These are phyloP conservation scores for Claviceps digitariae DNA, from an alignment of 2,329 filamentous ascomycete species.

Conservation along the genomic window DNA sequence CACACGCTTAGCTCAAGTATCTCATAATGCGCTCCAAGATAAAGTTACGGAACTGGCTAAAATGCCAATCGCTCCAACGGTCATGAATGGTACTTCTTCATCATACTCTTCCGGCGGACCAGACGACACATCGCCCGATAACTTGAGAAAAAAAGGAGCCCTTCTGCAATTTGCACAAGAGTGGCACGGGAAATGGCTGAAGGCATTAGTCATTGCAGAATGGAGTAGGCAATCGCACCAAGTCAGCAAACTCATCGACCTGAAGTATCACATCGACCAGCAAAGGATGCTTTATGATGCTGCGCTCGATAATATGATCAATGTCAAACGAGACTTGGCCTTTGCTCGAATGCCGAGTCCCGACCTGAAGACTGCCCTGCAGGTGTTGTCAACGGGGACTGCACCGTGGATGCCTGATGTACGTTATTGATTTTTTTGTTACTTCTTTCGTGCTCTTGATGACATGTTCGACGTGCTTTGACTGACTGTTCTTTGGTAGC, in stretches of 20 bases:
- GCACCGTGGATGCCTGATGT: conserved; percentile 70
- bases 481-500: conserved; percentile 30
- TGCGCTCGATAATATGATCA: conserved; percentile 49
- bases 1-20: conserved; percentile 66
- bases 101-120: conserved; percentile 16
- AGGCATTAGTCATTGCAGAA: conserved; percentile 76
- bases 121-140: conserved; percentile 49
- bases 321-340: conserved; percentile 60
- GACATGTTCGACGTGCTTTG: neutral
- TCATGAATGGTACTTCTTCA: conserved; percentile 36
- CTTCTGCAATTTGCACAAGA: conserved; percentile 68
- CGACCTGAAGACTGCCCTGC: conserved; percentile 78
- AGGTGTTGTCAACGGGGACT: conserved; percentile 67
- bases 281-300: conserved; percentile 47
- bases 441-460: neutral
- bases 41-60: conserved; percentile 57
- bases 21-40: conserved; percentile 63
- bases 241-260: conserved; percentile 78
- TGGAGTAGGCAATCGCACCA: conserved; percentile 73
- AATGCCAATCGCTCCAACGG: conserved; percentile 41
- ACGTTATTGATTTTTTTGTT: conserved; percentile 16
- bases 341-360: conserved; percentile 72
- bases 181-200: conserved; percentile 79
- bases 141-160: conserved; percentile 60
- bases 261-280: conserved; percentile 60